Percentiles rank a stretch among this genome's conserved stretches.
Conservation (phyloP, 2,329 filamentous ascomycete species). For the Aspergillus nomiae region DNA sequence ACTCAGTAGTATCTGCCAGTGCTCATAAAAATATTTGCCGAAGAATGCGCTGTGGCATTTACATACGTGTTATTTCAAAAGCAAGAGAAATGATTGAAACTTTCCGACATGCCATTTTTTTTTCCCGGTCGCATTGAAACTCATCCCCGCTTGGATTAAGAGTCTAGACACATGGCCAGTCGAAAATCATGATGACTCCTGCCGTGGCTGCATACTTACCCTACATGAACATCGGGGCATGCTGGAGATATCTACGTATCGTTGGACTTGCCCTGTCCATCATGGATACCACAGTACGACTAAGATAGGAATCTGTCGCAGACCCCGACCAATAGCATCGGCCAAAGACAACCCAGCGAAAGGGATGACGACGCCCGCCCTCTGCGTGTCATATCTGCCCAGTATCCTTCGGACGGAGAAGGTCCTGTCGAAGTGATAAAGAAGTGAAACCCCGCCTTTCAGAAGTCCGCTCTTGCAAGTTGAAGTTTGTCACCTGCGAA, state of each 20-base stretch:
- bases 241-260: neutral
- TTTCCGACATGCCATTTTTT: neutral
- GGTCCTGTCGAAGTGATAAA: slow-evolving; percentile 3
- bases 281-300: neutral
- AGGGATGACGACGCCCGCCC: slow-evolving; percentile 4
- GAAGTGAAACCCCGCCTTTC: slow-evolving; percentile 15
- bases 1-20: neutral
- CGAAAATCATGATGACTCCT: neutral
- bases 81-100: neutral
- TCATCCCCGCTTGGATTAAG: slow-evolving; percentile 5
- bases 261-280: neutral
- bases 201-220: neutral
- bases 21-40: neutral
- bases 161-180: slow-evolving; percentile 6
- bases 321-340: neutral
- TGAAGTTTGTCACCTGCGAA: neutral
- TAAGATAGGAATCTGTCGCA: neutral
- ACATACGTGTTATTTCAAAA: neutral
- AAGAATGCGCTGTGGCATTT: neutral
- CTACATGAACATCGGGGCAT: neutral
- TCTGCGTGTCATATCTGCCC: neutral
- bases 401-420: neutral
- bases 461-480: neutral
- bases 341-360: neutral
- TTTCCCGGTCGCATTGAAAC: neutral